Percentiles rank a stretch among this genome's conserved stretches.
Evolutionary conservation across 305 asterid species (phyloP).

Genomic region (Fraxinus greggii): DNA sequence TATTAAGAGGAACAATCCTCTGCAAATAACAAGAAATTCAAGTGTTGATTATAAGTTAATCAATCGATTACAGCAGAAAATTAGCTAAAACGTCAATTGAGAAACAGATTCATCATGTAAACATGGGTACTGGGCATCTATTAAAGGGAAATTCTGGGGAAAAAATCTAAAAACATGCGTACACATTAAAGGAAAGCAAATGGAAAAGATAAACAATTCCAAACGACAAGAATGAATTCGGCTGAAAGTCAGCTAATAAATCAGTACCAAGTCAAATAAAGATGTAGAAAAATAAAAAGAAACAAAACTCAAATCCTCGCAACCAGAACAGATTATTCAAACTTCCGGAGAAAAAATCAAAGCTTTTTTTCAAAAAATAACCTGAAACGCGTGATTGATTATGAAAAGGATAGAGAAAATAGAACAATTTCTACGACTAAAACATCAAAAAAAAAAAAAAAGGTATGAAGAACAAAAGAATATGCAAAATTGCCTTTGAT

Average conservation of each 20-base stretch:
- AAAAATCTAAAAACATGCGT: neutral
- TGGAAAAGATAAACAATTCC: slow-evolving; percentile 29
- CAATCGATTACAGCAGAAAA: neutral
- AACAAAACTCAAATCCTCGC: slow-evolving; percentile 22
- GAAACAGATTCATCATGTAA: neutral
- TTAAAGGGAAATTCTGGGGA: slow-evolving; percentile 17
- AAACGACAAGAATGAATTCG: slow-evolving; percentile 28
- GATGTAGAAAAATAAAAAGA: neutral
- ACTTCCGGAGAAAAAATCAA: slow-evolving; percentile 8
- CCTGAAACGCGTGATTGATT: slow-evolving; percentile 20
- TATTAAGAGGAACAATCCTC: slow-evolving; percentile 41
- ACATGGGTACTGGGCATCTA: neutral
- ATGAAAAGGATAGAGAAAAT: slow-evolving; percentile 5
- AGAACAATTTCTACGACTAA: slow-evolving; percentile 4
- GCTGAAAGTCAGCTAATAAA: slow-evolving; percentile 36
- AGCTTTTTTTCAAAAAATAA: slow-evolving; percentile 7
- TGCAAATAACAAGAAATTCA: slow-evolving; percentile 7
- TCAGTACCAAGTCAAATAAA: slow-evolving; percentile 27
- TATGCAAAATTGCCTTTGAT: slow-evolving; percentile 53
- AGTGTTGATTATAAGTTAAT: neutral
- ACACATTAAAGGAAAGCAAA: slow-evolving; percentile 38
- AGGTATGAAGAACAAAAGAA: neutral
- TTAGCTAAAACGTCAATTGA: neutral
- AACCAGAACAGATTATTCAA: slow-evolving; percentile 32
- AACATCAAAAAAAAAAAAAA: neutral